A percentile compares a stretch with the other conserved stretches of the same genome.
These are phyloP conservation scores for Besnoitia besnoiti DNA, from an alignment of 169 alveolate species.

Conservation along the genomic window DNA sequence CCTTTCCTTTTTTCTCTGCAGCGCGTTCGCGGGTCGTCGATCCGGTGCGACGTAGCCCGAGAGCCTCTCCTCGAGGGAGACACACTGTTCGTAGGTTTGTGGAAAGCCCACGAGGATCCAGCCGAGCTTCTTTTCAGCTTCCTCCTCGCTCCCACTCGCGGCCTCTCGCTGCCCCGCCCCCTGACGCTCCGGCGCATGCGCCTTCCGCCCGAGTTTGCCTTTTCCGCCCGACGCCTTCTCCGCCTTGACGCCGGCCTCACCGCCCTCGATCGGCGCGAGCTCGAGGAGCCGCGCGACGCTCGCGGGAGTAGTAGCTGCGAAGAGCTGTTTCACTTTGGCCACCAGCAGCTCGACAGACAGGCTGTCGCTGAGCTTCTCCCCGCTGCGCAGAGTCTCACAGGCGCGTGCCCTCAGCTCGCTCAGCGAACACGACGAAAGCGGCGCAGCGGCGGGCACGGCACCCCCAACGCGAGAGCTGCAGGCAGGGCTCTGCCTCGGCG, in stretches of 20 bases:
- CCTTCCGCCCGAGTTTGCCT: neutral
- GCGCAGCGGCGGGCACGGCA: too few relatives aligned
- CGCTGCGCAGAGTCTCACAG: neutral
- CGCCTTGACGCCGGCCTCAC: neutral
- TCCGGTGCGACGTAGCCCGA: constrained; percentile 33
- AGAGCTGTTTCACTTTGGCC: neutral
- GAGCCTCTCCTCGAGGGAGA: constrained; percentile 11
- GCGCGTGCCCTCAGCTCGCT: constrained; percentile 15
- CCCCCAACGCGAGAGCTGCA: too few relatives aligned
- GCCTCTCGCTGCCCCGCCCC: neutral
- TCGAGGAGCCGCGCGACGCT: neutral
- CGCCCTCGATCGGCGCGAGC: neutral
- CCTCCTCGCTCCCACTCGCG: neutral
- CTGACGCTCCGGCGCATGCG: neutral
- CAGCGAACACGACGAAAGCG: too few relatives aligned
- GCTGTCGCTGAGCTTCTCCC: neutral
- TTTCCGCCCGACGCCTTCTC: neutral
- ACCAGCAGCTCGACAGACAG: constrained; percentile 11
- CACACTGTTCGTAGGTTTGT: constrained; percentile 19
- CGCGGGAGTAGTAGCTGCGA: neutral
- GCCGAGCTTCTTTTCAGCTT: constrained; percentile 24
- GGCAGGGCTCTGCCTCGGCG: too few relatives aligned
- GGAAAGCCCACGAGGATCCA: constrained; percentile 51
- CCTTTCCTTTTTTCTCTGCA: neutral
- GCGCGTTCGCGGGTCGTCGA: neutral